Base-by-base conservation (phyloP, 2,329 filamentous ascomycete species). In the Diaporthe caulivora region DNA sequence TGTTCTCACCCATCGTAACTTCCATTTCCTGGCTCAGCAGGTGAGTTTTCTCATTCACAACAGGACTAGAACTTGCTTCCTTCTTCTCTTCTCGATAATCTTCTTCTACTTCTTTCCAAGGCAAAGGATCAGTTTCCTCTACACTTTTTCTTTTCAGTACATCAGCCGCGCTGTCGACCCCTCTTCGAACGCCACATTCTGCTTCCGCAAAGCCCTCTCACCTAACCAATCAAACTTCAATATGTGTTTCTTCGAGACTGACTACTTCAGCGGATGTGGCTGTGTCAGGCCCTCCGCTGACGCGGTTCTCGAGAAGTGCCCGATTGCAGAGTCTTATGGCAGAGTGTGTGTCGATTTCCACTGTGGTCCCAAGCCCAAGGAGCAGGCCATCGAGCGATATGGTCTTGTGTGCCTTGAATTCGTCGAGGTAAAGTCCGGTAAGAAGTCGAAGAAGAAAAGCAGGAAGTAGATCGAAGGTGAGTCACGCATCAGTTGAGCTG, bases 381-480 rank as follows among this genome's bases (percentile, higher is more conserved):
- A 53, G 26, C 64, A 54, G 37, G 42, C 71, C 15, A 70, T 34
- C 6, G 55, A 70, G 65, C 49, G 71, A 26, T 70, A 64, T 47
- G 54, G 55, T n/a, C 55, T 70, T 49, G 64, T 64, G 17, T 70
- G 71, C 58, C 67, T 70, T 34, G 65, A 73, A 9, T 73, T 44
- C n/a, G 18, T 73, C 29, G 26, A 51, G 21, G 37, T 31, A 6
- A 53, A 31, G 37, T 11, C 18, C n/a, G 53, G 44, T 9, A 73
- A 70, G 64, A 70, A 70, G 54, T 37, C 42, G 21, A 73, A 70
- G 54, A 55, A 54, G 55, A 62, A 29, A 34, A 53, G 62, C 44
- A 70, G 34, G 34, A 70, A 62, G 24, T 58, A 53, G 24, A 51
- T 42, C 9, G 29, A 70, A 70, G 55, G 68, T 60, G 31, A 53